A percentile compares a stretch with the other conserved stretches of the same genome.
phyloP scores from a whole-genome alignment of 2,329 filamentous ascomycete species.

The Waltergamsia citrina region DNA sequence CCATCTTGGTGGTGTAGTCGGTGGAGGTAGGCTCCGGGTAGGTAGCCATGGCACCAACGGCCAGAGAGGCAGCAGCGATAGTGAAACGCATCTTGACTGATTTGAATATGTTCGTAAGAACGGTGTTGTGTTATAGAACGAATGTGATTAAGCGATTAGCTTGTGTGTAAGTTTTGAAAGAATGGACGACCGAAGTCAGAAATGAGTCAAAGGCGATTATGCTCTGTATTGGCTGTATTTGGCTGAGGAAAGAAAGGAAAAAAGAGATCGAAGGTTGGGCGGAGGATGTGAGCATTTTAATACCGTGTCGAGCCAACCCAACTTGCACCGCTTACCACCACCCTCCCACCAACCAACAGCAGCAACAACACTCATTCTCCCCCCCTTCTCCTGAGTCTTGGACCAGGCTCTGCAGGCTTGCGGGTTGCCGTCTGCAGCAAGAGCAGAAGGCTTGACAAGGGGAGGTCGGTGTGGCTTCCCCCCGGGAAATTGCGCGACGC shows the following conservation, averaged over 20 bases:
- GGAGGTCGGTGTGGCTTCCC: not conserved
- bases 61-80: conserved; percentile 22
- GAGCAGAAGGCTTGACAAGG: not conserved
- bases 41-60: conserved; percentile 8
- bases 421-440: not conserved
- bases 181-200: conserved; percentile 50
- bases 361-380: no score
- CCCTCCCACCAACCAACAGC: no score
- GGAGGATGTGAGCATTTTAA: conserved; percentile 5
- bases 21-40: conserved; percentile 32
- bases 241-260: conserved; percentile 27
- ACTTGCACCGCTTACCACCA: no score
- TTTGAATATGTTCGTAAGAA: conserved; percentile 10
- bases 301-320: conserved; percentile 4
- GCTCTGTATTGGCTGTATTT: conserved; percentile 30
- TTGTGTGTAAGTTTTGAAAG: conserved; percentile 28
- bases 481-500: conserved; percentile 4
- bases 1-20: conserved; percentile 47
- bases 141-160: conserved; percentile 20
- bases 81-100: conserved; percentile 55
- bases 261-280: not conserved
- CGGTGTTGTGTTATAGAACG: conserved; percentile 18
- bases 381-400: not conserved
- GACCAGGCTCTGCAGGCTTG: not conserved
- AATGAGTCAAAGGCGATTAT: conserved; percentile 27